Evolutionary conservation across 345 rosid genomes (phyloP).

Genomic region (Leavenworthia alabamica): DNA sequence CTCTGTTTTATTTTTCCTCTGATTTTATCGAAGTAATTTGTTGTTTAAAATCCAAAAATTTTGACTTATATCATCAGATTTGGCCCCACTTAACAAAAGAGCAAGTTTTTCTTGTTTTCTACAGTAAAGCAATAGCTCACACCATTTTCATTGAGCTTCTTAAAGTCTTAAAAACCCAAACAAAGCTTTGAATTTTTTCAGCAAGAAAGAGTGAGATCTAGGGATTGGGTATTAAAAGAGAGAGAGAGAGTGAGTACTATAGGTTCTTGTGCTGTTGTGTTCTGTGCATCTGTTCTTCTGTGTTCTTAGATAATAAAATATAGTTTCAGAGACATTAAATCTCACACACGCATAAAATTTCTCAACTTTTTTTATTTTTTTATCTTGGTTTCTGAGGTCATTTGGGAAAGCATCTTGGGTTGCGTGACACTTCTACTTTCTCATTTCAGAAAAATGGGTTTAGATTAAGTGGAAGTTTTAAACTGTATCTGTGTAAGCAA

Average conservation of each 20-base stretch:
- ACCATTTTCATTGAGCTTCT: slow-evolving; percentile 32
- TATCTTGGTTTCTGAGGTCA: slow-evolving; percentile 4
- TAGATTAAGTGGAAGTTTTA: slow-evolving; percentile 27
- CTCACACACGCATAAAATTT: slow-evolving; percentile 33
- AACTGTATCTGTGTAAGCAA: slow-evolving; percentile 5
- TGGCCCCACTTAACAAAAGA: slow-evolving; percentile 18
- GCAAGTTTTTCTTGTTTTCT: slow-evolving; percentile 23
- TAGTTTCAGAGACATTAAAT: slow-evolving; percentile 21
- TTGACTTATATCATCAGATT: slow-evolving; percentile 16
- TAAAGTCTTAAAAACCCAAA: slow-evolving; percentile 11
- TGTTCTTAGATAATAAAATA: slow-evolving; percentile 14
- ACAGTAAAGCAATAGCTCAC: slow-evolving; percentile 33
- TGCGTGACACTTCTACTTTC: slow-evolving; percentile 39
- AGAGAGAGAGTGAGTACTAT: slow-evolving; percentile 10
- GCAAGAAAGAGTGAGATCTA: slow-evolving; percentile 14
- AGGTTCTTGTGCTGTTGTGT: slow-evolving; percentile 32
- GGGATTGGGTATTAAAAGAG: slow-evolving; percentile 26
- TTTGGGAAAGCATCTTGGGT: slow-evolving; percentile 38
- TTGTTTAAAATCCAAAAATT: slow-evolving; percentile 7
- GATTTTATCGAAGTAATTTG: slow-evolving; percentile 12
- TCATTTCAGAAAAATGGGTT: slow-evolving; percentile 33
- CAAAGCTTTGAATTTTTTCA: slow-evolving; percentile 18
- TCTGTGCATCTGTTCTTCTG: slow-evolving; percentile 34
- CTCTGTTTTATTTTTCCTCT: neutral
- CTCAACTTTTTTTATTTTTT: slow-evolving; percentile 1